Evolutionary conservation across 169 alveolate genomes (phyloP).

Genomic region (Amoebophrya sp.): DNA sequence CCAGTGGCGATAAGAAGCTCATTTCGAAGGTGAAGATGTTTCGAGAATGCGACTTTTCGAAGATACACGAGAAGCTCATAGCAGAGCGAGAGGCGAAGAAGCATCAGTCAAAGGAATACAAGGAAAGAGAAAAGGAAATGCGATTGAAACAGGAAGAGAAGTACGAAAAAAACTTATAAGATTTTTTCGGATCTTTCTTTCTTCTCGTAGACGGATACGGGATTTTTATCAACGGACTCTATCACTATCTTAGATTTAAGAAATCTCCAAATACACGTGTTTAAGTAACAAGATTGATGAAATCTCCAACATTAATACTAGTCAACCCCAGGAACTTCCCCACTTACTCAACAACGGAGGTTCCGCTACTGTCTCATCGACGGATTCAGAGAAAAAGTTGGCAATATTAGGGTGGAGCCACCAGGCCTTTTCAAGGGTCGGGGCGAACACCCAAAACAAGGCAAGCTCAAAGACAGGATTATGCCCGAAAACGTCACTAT

Average conservation of each 20-base stretch:
- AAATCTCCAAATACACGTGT: not conserved
- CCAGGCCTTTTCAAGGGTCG: slow-evolving; percentile 99
- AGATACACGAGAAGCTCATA: not conserved
- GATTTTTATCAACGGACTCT: not conserved
- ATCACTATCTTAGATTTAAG: too few species aligned
- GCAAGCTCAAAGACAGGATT: slow-evolving; percentile 51
- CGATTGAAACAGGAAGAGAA: not conserved
- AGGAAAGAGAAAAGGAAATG: not conserved
- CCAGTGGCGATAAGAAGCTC: not conserved
- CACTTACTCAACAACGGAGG: not conserved
- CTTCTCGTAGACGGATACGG: not conserved
- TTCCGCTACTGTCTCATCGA: slow-evolving; percentile 21
- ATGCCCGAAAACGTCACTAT: not conserved
- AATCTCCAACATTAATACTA: not conserved
- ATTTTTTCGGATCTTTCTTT: not conserved
- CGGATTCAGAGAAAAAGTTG: slow-evolving; percentile 73
- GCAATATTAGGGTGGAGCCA: slow-evolving; percentile 88
- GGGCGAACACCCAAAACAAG: slow-evolving; percentile 97
- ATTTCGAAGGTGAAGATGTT: not conserved
- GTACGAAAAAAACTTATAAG: not conserved
- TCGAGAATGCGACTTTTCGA: not conserved
- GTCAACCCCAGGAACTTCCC: not conserved
- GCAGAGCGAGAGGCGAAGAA: not conserved
- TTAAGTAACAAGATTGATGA: not conserved
- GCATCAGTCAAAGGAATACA: not conserved